These are phyloP conservation scores for Ophiocordyceps robertsii DNA, from an alignment of 2,329 filamentous ascomycete genomes.

Conservation along the genomic window DNA sequence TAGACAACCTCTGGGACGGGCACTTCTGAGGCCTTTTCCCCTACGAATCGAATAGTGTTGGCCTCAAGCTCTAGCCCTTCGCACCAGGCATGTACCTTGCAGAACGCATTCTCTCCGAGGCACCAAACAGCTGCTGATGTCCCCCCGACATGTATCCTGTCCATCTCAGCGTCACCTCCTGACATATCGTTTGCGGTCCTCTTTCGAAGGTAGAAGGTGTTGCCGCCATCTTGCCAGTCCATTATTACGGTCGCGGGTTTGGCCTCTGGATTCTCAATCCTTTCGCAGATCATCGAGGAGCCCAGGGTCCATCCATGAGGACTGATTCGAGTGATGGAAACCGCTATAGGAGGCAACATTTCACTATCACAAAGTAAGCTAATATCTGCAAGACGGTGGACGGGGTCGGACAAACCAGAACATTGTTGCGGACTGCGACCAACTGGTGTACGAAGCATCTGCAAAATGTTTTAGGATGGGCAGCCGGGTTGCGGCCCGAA, in stretches of 20 bases:
- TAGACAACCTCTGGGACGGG: constrained; percentile 1
- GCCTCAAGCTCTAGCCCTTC: neutral
- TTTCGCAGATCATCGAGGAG: neutral
- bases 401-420: too few relatives aligned
- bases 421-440: too few relatives aligned
- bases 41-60: constrained; percentile 1
- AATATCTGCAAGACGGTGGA: neutral
- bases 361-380: neutral
- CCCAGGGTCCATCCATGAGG: neutral
- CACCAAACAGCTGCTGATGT: neutral
- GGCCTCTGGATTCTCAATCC: neutral
- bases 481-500: too few relatives aligned
- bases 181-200: neutral
- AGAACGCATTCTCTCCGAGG: neutral
- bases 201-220: neutral
- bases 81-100: neutral
- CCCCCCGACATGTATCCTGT: neutral
- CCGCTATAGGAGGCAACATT: neutral
- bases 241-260: neutral
- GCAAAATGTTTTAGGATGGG: too few relatives aligned
- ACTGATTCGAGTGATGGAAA: neutral
- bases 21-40: constrained; percentile 1
- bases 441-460: too few relatives aligned
- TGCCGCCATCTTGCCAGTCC: too few relatives aligned
- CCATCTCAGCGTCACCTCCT: neutral